A percentile compares a stretch with the other conserved stretches of the same genome.
These are phyloP conservation scores for Posidonia australis DNA, from an alignment of 106 monocot genomes.

Conservation along the genomic window DNA sequence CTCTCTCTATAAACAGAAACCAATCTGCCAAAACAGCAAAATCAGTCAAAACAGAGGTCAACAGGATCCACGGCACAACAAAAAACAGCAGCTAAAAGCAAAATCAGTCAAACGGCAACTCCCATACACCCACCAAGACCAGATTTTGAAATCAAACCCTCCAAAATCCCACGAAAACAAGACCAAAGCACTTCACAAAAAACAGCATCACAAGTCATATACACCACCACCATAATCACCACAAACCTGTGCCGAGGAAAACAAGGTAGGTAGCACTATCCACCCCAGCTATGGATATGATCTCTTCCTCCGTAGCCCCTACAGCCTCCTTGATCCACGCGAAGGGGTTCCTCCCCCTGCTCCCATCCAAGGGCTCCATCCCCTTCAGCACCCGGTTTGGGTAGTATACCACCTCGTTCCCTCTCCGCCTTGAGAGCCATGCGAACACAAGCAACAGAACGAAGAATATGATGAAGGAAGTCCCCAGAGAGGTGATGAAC, in stretches of 20 bases:
- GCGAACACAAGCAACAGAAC: constrained; percentile 48
- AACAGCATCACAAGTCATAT: too few relatives aligned
- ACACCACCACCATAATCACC: too few relatives aligned
- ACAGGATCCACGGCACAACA: too few relatives aligned
- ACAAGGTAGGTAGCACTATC: constrained; percentile 79
- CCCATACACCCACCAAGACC: neutral
- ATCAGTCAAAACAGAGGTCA: too few relatives aligned
- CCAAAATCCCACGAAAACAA: neutral
- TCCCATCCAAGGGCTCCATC: constrained; percentile 15
- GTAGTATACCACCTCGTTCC: constrained; percentile 83
- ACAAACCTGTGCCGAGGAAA: constrained; percentile 65
- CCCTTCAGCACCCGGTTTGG: constrained; percentile 37
- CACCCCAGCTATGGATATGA: constrained; percentile 57
- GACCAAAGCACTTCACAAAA: too few relatives aligned
- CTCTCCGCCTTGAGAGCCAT: constrained; percentile 59
- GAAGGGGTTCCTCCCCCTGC: constrained; percentile 41
- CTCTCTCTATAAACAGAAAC: too few relatives aligned
- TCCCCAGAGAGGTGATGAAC: constrained; percentile 70
- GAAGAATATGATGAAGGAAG: constrained; percentile 65
- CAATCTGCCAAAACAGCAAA: too few relatives aligned
- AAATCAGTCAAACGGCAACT: neutral
- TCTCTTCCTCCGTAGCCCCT: constrained; percentile 48
- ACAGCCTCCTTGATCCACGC: constrained; percentile 68
- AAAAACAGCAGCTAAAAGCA: too few relatives aligned
- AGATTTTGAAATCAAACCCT: neutral